Base-by-base conservation (phyloP, 768 basidiomycete species). In the Pleurotus sapidus region DNA sequence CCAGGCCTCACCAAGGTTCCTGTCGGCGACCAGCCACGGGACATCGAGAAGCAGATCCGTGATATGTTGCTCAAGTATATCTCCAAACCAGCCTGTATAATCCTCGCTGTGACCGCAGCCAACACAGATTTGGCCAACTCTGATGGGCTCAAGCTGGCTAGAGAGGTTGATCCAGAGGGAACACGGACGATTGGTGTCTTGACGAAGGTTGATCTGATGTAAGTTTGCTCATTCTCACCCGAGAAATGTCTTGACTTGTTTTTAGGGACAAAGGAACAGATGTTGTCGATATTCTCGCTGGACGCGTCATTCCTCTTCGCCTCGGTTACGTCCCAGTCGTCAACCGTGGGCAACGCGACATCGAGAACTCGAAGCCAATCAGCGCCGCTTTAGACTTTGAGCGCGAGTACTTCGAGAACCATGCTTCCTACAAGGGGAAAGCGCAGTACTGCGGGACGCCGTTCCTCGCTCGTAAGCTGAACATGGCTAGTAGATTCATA, bases 161-260 rank as follows among this genome's bases (percentile, higher is more conserved):
- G 97, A 60, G 95, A 98, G 67, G 95, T 98, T 23, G 97, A 99
- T 68, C 95, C 96, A 2, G 96, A 98, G 57, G 97, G 97, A 27
- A 89, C 88, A 42, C 82, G 96, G 67, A 99, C 97, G 18, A 98
- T 99, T 62, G 97, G 97, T 81, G 97, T 99, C 17, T 75, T 98
- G 66, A 99, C 97, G 12, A 99, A 99, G 74, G 91, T 98, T 51
- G 97, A 99, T 72, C 78, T 99, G 61, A 99, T 99, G 97, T 95
- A 64, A 64, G 91, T 82, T 14, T 38, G 6, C 24, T 30, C 23
- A 58, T 17, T 27, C 39, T 15, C 43, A 6, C 37, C 37, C 51
- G 42, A 11, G 30, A 34, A 11, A 34, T 34, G 30, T 34, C 30
- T 34, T 34, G 30, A 34, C 8, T 34, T 11, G 30, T 34, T 11